These are phyloP conservation scores for Teunomyces panamensis DNA, from an alignment of 805 yeast genomes.

Conservation along the genomic window DNA sequence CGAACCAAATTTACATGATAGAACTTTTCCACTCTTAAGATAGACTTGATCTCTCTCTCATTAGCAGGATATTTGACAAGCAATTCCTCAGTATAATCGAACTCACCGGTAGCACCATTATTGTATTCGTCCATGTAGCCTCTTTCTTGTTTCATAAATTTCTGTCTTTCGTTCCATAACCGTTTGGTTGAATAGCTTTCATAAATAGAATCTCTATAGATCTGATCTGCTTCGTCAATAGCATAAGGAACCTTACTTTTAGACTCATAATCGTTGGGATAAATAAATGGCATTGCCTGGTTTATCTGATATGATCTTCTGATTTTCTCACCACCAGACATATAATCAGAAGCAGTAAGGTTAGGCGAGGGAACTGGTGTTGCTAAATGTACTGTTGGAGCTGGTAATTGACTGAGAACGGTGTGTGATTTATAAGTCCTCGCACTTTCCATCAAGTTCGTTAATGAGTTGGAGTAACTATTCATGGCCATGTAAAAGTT, in stretches of 20 bases:
- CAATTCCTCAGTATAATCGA: conserved; percentile 25
- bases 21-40: conserved; percentile 58
- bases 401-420: conserved; percentile 44
- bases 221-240: conserved; percentile 72
- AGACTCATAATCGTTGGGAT: conserved; percentile 42
- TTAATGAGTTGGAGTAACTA: conserved; percentile 49
- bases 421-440: conserved; percentile 48
- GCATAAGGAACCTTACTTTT: conserved; percentile 59
- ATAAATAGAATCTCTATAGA: conserved; percentile 59
- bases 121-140: conserved; percentile 39
- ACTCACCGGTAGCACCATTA: conserved; percentile 13
- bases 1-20: conserved; percentile 53
- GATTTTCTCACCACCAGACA: conserved; percentile 48
- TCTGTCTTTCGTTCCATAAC: conserved; percentile 66
- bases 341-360: conserved; percentile 39
- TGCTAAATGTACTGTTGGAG: conserved; percentile 65
- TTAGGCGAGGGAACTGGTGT: conserved; percentile 90
- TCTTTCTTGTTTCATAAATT: conserved; percentile 70
- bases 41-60: conserved; percentile 34
- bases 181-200: conserved; percentile 69
- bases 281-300: conserved; percentile 63
- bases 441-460: conserved; percentile 59
- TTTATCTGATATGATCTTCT: conserved; percentile 62
- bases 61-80: conserved; percentile 32
- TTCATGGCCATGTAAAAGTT: conserved; percentile 37